Base-by-base conservation (phyloP, 2,329 filamentous ascomycete genomes). In the Pyricularia sp. region DNA sequence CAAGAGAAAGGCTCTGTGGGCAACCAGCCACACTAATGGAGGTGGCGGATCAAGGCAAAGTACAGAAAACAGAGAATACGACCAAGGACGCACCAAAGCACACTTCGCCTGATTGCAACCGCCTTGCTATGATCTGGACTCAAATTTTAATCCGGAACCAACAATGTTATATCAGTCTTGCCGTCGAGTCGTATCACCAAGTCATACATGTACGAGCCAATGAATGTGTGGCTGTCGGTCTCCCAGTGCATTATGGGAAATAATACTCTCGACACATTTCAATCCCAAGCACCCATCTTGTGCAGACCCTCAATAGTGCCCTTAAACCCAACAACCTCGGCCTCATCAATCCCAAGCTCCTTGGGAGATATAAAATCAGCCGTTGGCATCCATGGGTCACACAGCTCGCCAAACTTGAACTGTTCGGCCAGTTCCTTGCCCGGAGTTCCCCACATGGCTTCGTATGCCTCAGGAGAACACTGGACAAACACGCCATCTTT, bases 371-470 rank as follows among this genome's bases (percentile, higher is more conserved):
- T 55, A 55, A 55, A 55, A 55, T 55, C 42, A 55, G 20, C 20
- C 4, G 42, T 55, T n/a, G 42, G 42, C 61, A 28, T 72, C 73
- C 72, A 73, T 1, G 72, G 72, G 64, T 74, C 73, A 28, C 69
- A 71, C 64, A 71, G 30, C 70, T 74, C 71, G 5, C 74, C 72
- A 55, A 72, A 73, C 69, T 70, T 71, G 68, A 75, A 74, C 69
- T 75, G 74, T 66, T 70, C 36, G 6, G 69, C 70, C 23, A 75
- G 66, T 70, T 75, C 74, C 23, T 68, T 64, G 23, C 73, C 73
- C 3, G 70, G 67, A 1, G 70, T 68, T 4, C 72, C 74, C 72
- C 73, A 75, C 26, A 74, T 65, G 59, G 66, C 66, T 9, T 66
- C 70, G 59, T 70, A 75, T 5, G 67, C 69, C 59, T 73, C 71